A percentile compares a stretch with the other conserved stretches of the same genome.
Conservation (phyloP, 2,329 filamentous ascomycete genomes). For the Phialocephala sp. region DNA sequence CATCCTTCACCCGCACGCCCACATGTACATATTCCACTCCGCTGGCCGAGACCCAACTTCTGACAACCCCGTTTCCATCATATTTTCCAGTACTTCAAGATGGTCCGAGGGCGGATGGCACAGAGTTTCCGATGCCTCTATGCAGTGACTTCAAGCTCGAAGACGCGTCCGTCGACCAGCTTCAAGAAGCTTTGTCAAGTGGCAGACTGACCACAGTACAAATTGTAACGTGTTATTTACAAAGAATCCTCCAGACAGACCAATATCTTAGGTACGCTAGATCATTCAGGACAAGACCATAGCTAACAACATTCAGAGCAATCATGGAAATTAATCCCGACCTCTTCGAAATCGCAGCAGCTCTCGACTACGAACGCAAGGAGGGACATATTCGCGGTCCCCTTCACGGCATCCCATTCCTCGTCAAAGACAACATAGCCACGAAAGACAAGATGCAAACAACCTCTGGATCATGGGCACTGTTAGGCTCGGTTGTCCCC, state of each 20-base stretch:
- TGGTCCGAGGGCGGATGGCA: slow-evolving; percentile 36
- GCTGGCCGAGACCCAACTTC: slow-evolving; percentile 44
- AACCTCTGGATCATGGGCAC: slow-evolving; percentile 71
- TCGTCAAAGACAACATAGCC: slow-evolving; percentile 76
- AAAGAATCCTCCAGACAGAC: slow-evolving; percentile 65
- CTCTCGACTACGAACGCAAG: slow-evolving; percentile 64
- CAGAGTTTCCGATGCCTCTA: slow-evolving; percentile 63
- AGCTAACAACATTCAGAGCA: slow-evolving; percentile 47
- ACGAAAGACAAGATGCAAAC: slow-evolving; percentile 75
- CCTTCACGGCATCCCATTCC: slow-evolving; percentile 77
- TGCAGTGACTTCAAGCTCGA: slow-evolving; percentile 68
- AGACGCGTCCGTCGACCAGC: slow-evolving; percentile 72
- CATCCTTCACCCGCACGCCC: background rate
- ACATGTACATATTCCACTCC: slow-evolving; percentile 21
- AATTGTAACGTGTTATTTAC: slow-evolving; percentile 66
- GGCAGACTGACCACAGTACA: slow-evolving; percentile 62
- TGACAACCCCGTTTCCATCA: slow-evolving; percentile 43
- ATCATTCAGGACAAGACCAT: slow-evolving; percentile 24
- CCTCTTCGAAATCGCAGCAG: slow-evolving; percentile 62
- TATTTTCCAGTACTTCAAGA: slow-evolving; percentile 47
- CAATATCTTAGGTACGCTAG: slow-evolving; percentile 63
- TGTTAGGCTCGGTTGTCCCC: slow-evolving; percentile 69
- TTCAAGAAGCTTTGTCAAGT: slow-evolving; percentile 63
- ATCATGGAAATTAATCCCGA: slow-evolving; percentile 74
- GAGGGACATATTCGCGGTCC: slow-evolving; percentile 63